phyloP scores from a whole-genome alignment of 2,329 filamentous ascomycete species.

The Helotiales sp. region DNA sequence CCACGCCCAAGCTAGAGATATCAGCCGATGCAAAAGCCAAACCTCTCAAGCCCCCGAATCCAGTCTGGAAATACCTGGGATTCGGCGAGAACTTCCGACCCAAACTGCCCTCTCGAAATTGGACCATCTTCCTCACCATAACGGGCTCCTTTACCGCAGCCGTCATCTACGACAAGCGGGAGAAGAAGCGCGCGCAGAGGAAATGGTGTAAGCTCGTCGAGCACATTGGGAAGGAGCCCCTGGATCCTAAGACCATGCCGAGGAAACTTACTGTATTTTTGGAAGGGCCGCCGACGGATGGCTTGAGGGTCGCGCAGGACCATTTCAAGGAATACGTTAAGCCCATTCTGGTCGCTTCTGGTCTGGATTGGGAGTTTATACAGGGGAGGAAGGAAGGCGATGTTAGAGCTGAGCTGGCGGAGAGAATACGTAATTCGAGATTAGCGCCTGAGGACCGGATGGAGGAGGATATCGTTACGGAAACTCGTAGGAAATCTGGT shows the following conservation, averaged over 20 bases:
- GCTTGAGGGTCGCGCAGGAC: conserved; percentile 82
- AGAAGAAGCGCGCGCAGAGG: conserved; percentile 82
- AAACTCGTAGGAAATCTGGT: conserved; percentile 67
- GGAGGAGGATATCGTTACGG: conserved; percentile 62
- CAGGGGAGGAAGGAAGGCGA: conserved; percentile 94
- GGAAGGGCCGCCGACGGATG: conserved; percentile 84
- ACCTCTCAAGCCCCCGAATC: conserved; percentile 62
- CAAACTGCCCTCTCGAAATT: conserved; percentile 92
- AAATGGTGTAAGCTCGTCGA: conserved; percentile 88
- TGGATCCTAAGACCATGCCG: conserved; percentile 74
- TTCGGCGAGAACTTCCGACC: conserved; percentile 77
- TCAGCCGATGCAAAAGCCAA: conserved; percentile 47
- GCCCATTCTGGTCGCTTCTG: conserved; percentile 85
- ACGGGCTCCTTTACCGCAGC: conserved; percentile 78
- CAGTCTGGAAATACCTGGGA: conserved; percentile 79
- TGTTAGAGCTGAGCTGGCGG: conserved; percentile 82
- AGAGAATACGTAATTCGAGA: conserved; percentile 78
- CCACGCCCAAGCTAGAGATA: conserved; percentile 44
- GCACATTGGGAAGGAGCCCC: conserved; percentile 77
- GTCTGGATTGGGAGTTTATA: conserved; percentile 94
- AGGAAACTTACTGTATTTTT: conserved; percentile 87
- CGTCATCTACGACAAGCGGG: conserved; percentile 88
- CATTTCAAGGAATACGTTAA: conserved; percentile 97
- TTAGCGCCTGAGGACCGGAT: conserved; percentile 46
- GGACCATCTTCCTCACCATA: conserved; percentile 91